These are phyloP conservation scores for Xylaria grammica DNA, from an alignment of 495 filamentous ascomycete species.

Conservation along the genomic window DNA sequence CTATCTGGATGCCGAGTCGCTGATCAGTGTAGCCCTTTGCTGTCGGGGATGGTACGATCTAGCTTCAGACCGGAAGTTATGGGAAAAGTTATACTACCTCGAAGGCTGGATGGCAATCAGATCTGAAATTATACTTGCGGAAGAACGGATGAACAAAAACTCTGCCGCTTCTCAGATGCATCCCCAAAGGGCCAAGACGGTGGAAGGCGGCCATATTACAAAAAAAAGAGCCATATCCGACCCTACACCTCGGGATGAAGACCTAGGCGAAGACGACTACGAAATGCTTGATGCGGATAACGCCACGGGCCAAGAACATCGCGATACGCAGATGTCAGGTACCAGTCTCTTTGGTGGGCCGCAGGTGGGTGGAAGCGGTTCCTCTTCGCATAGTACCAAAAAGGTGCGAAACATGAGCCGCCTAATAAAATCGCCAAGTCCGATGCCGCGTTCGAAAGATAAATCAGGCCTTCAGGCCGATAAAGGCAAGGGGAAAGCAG, in stretches of 20 bases:
- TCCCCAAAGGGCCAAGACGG: constrained; percentile 37
- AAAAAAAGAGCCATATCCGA: constrained; percentile 55
- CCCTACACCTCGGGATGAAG: constrained; percentile 11
- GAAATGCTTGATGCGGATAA: constrained; percentile 51
- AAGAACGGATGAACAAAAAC: constrained; percentile 57
- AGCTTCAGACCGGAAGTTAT: constrained; percentile 83
- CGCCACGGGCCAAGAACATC: constrained; percentile 33
- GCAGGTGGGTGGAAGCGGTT: constrained; percentile 28
- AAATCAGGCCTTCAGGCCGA: constrained; percentile 24
- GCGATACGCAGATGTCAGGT: constrained; percentile 32
- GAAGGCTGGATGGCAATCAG: constrained; percentile 84
- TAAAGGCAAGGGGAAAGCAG: constrained; percentile 42
- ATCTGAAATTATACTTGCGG: constrained; percentile 68
- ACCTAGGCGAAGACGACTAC: constrained; percentile 46
- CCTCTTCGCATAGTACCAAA: constrained; percentile 32
- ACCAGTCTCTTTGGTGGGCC: constrained; percentile 46
- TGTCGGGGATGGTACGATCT: constrained; percentile 83
- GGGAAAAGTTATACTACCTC: constrained; percentile 77
- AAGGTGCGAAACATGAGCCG: constrained; percentile 29
- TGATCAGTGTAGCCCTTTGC: constrained; percentile 76
- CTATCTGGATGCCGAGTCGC: constrained; percentile 76
- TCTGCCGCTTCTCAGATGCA: constrained; percentile 30
- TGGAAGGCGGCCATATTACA: constrained; percentile 46
- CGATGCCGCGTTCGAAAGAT: constrained; percentile 30
- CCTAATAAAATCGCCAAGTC: constrained; percentile 37